These are phyloP conservation scores for Taxawa tesnikishii DNA, from an alignment of 2,329 filamentous ascomycete species.

Conservation along the genomic window DNA sequence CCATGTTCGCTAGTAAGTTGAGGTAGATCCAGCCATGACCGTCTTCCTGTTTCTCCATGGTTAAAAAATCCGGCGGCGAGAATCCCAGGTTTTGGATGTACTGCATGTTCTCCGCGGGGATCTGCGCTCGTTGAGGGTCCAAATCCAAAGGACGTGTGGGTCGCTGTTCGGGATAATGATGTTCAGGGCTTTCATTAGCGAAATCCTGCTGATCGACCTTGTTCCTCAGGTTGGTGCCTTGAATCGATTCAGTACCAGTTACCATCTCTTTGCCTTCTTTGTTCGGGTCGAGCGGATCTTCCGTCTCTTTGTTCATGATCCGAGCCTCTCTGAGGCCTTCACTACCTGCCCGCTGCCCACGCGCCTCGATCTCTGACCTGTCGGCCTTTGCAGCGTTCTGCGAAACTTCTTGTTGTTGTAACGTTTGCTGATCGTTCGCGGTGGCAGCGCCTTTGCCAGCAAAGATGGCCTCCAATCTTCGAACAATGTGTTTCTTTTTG, in stretches of 20 bases:
- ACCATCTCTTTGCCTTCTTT: too few relatives aligned
- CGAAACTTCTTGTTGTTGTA: slow-evolving; percentile 47
- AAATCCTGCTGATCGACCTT: slow-evolving; percentile 9
- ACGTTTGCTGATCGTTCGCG: slow-evolving; percentile 34
- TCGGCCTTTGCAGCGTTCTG: slow-evolving; percentile 39
- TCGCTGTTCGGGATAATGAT: slow-evolving; percentile 45
- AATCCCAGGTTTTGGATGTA: slow-evolving; percentile 67
- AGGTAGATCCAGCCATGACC: slow-evolving; percentile 75
- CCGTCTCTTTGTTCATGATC: slow-evolving; percentile 25
- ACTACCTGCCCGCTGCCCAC: slow-evolving; percentile 18
- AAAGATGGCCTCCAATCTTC: slow-evolving; percentile 67
- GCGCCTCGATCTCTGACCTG: slow-evolving; percentile 25
- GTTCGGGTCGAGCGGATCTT: slow-evolving; percentile 11
- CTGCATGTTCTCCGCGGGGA: slow-evolving; percentile 65
- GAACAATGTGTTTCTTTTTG: slow-evolving; percentile 66
- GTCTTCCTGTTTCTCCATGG: slow-evolving; percentile 41
- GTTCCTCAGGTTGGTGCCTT: not conserved
- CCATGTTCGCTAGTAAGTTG: slow-evolving; percentile 68
- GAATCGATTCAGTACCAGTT: slow-evolving; percentile 2
- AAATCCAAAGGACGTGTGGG: slow-evolving; percentile 66
- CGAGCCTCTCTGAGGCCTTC: slow-evolving; percentile 35
- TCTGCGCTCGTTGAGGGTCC: slow-evolving; percentile 64
- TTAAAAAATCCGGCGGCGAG: slow-evolving; percentile 43
- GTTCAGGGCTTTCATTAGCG: slow-evolving; percentile 19
- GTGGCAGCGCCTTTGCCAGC: slow-evolving; percentile 49